Conservation (phyloP, 371 early-diverging fungal species). For the Rozella allomycis region DNA sequence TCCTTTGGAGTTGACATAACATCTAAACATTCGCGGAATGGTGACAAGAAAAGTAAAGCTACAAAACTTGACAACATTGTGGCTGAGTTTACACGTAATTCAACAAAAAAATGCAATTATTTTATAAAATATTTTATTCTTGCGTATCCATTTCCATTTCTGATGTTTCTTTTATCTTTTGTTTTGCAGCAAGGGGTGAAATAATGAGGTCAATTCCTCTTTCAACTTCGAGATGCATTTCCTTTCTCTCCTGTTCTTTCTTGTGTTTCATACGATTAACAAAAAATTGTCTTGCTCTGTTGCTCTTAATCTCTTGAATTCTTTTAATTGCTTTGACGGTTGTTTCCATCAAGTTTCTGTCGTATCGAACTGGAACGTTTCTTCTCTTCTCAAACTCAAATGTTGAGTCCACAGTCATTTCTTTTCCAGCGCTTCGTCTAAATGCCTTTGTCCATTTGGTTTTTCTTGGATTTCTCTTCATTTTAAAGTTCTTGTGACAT, state of each 20-base stretch:
- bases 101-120: too few species aligned
- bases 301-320: constrained; percentile 72
- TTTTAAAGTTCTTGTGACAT: constrained; percentile 97
- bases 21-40: too few species aligned
- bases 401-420: constrained; percentile 92
- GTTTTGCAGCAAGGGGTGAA: too few species aligned
- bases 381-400: constrained; percentile 94
- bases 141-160: too few species aligned
- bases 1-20: too few species aligned
- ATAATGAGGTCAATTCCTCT: constrained; percentile 64
- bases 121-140: too few species aligned
- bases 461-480: constrained; percentile 98
- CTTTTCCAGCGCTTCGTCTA: constrained; percentile 90
- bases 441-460: constrained; percentile 98
- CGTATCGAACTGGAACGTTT: constrained; percentile 87
- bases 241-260: constrained; percentile 44
- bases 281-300: too few species aligned
- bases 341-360: constrained; percentile 79
- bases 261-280: constrained; percentile 65
- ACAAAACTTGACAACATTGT: too few species aligned
- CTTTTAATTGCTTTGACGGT: constrained; percentile 91
- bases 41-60: too few species aligned
- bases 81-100: too few species aligned
- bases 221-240: constrained; percentile 49
- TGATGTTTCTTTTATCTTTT: too few species aligned